These are phyloP conservation scores for Ganoderma sinense DNA, from an alignment of 1,284 basidiomycete species.

Conservation along the genomic window DNA sequence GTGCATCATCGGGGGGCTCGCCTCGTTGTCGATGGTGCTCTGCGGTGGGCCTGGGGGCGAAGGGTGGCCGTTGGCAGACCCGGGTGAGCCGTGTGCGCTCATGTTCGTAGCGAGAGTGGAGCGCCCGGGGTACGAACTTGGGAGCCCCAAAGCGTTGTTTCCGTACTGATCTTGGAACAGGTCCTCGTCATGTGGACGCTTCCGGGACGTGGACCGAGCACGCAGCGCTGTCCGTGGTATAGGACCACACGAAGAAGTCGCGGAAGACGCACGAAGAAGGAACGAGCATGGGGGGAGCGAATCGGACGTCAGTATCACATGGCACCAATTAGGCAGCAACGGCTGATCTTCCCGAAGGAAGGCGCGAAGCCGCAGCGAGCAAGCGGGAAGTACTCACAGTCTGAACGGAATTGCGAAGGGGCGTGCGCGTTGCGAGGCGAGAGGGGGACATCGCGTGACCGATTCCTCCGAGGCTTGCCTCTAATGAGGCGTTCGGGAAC, in stretches of 20 bases:
- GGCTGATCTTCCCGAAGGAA: constrained; percentile 33
- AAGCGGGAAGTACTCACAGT: constrained; percentile 56
- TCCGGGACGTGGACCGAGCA: constrained; percentile 77
- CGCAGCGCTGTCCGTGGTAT: constrained; percentile 56
- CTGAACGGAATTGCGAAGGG: constrained; percentile 69
- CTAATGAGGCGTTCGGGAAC: constrained; percentile 52
- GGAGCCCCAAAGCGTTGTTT: constrained; percentile 33
- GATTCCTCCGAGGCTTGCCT: constrained; percentile 61
- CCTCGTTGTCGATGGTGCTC: constrained; percentile 36
- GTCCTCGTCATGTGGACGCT: constrained; percentile 72
- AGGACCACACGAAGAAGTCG: neutral
- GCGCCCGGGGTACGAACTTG: constrained; percentile 45
- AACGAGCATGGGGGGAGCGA: constrained; percentile 1
- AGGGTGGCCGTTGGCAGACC: constrained; percentile 68
- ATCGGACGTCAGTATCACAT: constrained; percentile 28
- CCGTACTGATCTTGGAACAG: constrained; percentile 48
- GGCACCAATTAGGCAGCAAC: constrained; percentile 27
- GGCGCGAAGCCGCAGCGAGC: constrained; percentile 22
- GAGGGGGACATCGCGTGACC: constrained; percentile 65
- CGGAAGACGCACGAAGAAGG: constrained; percentile 3
- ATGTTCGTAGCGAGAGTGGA: constrained; percentile 56
- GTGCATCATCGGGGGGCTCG: constrained; percentile 37
- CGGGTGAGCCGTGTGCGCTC: constrained; percentile 78
- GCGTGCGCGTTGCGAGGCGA: constrained; percentile 66
- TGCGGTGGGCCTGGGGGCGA: constrained; percentile 65